Evolutionary conservation across 2,329 filamentous ascomycete genomes (phyloP).

Genomic region (Exophiala sp.): DNA sequence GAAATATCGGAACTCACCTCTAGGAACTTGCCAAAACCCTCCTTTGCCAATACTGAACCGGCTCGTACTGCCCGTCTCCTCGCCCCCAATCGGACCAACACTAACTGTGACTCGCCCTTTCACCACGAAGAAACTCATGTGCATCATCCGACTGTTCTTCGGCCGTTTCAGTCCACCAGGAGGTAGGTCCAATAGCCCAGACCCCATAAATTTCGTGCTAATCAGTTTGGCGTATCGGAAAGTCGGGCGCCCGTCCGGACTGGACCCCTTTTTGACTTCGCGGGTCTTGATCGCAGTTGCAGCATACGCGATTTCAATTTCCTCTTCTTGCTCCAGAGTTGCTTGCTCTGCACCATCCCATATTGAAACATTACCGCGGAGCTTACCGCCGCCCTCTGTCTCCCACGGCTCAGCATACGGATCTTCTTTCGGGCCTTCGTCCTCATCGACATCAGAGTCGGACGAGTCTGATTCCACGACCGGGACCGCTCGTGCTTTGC

Average conservation of each 20-base stretch:
- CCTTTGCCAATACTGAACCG: conserved; percentile 80
- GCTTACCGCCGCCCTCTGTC: conserved; percentile 38
- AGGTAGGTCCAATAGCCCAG: conserved; percentile 84
- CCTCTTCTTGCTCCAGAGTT: conserved; percentile 38
- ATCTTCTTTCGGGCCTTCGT: conserved; percentile 31
- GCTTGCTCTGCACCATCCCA: conserved; percentile 42
- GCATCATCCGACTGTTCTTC: conserved; percentile 94
- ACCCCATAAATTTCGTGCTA: conserved; percentile 79
- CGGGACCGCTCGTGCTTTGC: neutral
- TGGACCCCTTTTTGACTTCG: conserved; percentile 55
- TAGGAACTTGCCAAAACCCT: conserved; percentile 89
- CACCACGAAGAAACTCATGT: conserved; percentile 93
- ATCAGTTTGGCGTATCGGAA: conserved; percentile 90
- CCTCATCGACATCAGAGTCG: conserved; percentile 40
- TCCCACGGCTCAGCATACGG: conserved; percentile 43
- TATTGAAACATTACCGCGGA: conserved; percentile 43
- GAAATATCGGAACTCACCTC: conserved; percentile 62
- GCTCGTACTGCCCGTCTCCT: conserved; percentile 40
- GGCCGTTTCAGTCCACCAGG: conserved; percentile 77
- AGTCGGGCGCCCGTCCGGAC: conserved; percentile 36
- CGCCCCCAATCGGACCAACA: conserved; percentile 57
- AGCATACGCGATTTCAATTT: conserved; percentile 58
- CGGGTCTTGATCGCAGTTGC: conserved; percentile 55
- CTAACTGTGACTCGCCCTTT: conserved; percentile 77
- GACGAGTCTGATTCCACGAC: conserved; percentile 14